Conservation (phyloP, 169 alveolate genomes). For the Theileria orientalis region DNA sequence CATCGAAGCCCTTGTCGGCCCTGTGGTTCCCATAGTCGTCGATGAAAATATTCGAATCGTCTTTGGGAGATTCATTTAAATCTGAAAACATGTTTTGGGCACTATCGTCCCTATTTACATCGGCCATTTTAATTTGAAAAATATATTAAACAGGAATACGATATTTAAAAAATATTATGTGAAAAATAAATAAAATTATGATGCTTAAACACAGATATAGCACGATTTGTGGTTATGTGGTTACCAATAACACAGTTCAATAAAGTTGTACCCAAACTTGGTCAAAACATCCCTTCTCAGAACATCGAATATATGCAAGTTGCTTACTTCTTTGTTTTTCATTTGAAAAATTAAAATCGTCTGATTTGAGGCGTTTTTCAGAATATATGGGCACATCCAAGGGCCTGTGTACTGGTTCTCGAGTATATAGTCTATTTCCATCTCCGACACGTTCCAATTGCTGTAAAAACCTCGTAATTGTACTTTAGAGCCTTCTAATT, state of each 20-base stretch:
- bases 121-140: constrained; percentile 4
- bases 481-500: constrained; percentile 1
- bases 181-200: background rate
- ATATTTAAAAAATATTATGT: background rate
- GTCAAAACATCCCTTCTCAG: constrained; percentile 18
- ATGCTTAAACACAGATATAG: background rate
- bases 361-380: background rate
- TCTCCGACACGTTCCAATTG: background rate
- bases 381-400: constrained; percentile 39
- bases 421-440: constrained; percentile 17
- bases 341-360: background rate
- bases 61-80: background rate
- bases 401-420: constrained; percentile 41
- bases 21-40: background rate
- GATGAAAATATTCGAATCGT: background rate
- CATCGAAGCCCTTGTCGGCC: constrained; percentile 13
- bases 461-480: constrained; percentile 8
- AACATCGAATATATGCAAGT: background rate
- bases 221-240: background rate
- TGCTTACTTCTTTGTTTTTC: background rate
- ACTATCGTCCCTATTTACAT: background rate
- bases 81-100: constrained; percentile 2
- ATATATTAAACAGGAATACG: background rate
- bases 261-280: constrained; percentile 12
- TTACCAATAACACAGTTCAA: constrained; percentile 10